Evolutionary conservation across 2,329 filamentous ascomycete species (phyloP), one percentile per base, ranked within the genome.

Genomic region (Teratosphaeria zuluensis): DNA sequence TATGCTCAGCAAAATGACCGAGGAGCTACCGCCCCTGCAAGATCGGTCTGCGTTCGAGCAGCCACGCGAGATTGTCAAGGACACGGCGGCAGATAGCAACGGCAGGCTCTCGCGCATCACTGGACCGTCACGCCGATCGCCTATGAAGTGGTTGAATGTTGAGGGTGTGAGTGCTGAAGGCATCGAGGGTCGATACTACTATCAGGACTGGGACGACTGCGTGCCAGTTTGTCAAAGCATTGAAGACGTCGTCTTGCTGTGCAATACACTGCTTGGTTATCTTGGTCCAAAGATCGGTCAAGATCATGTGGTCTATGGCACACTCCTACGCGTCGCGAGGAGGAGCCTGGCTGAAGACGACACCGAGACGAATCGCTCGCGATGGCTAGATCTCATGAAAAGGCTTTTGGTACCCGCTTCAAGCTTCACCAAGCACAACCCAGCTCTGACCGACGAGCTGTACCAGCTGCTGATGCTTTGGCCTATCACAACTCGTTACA

Each of bases 121-220:
- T n/a, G 79, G 84, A 30, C 75, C 80, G 2, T 76, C 82, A n/a
- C 84, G 84, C 65, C 88, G 54, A 46, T 35, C 87, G 68, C 80
- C 84, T 16, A 78, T 94, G 63, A 84, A 89, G 61, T 96, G 92
- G 92, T 88, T 91, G 4, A 87, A 88, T 66, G 84, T 90, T 4
- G 92, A 96, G 66, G 86, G 84, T 64, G 81, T 81, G 63, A 89
- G 94, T 68, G 84, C 84, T 30, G 89, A 86, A 21, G 81, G 82
- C n/a, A 83, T 78, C 12, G 80, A 88, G 56, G 97, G 96, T 72
- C 84, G 88, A 35, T 97, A 95, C 71, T 99, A 99, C 73, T 96
- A 94, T 86, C 91, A 96, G 60, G 94, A 97, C 66, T 99, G 94
- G 94, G 81, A 86, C 2, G 92, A 97, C 73, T 95, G 94, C 63